phyloP scores from a whole-genome alignment of 352 stramenopile species.

The Phytophthora chlamydospora region DNA sequence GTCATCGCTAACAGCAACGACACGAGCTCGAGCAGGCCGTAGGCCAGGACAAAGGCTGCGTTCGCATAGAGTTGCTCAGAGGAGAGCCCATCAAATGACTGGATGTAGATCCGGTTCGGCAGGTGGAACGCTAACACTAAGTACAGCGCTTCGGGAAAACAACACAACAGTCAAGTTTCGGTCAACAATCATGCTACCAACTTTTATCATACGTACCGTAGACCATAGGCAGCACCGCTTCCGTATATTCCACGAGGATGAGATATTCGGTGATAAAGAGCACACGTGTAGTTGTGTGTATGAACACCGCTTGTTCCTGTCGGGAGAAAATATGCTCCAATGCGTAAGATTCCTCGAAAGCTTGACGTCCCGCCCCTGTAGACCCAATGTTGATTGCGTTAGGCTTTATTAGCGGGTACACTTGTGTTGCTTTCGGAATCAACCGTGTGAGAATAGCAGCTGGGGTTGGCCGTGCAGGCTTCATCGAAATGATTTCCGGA shows the following conservation, averaged over 20 bases:
- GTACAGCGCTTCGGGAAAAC: not conserved
- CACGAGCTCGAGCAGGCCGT: not conserved
- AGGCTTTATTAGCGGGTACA: too few species aligned
- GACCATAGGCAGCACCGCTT: slow-evolving; percentile 35
- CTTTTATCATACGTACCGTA: slow-evolving; percentile 19
- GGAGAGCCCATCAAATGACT: not conserved
- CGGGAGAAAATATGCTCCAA: slow-evolving; percentile 2
- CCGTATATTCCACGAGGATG: slow-evolving; percentile 40
- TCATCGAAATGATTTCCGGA: too few species aligned
- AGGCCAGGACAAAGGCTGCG: not conserved
- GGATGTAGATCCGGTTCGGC: slow-evolving; percentile 1
- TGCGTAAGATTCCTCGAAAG: not conserved
- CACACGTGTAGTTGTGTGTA: slow-evolving; percentile 28
- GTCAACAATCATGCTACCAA: not conserved
- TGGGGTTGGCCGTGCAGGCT: too few species aligned
- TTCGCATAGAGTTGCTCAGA: not conserved
- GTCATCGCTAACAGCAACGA: not conserved
- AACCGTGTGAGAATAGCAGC: too few species aligned
- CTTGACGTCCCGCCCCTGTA: too few species aligned
- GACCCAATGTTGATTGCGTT: too few species aligned
- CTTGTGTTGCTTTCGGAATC: too few species aligned
- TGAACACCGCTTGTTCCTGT: slow-evolving; percentile 15
- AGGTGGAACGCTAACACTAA: slow-evolving; percentile 8
- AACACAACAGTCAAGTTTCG: too few species aligned
- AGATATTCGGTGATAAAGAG: slow-evolving; percentile 42